Evolutionary conservation across 2,329 filamentous ascomycete genomes (phyloP), one percentile per base, ranked within the genome.

Genomic region (Colletotrichum phormii): DNA sequence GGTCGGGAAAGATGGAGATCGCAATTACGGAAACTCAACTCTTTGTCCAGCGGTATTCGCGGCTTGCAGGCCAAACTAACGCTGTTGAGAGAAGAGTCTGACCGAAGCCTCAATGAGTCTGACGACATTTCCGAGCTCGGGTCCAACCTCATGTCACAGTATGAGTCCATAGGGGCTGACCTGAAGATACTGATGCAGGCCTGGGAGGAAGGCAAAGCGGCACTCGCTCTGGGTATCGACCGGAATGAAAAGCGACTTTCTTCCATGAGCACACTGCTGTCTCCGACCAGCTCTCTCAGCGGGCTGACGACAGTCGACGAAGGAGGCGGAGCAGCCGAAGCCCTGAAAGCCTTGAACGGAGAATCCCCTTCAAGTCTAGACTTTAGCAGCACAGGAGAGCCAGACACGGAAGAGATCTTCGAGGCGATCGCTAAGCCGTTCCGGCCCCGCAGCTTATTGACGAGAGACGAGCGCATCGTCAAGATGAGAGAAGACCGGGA

Each of bases 61-160:
- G 94, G 94, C 12, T 87, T 99, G 61, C 96, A 98, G 82, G 97
- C 97, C 46, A 99, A 98, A 82, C 91, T 99, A 85, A 95, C 97
- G 73, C 87, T 99, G 8, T 85, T 98, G 67, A 91, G 95, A 62
- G 97, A 99, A 81, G 95, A 98, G 81, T 97, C 95, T 0, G 94
- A 94, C 79, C 90, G 90, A 73, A 91, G 91, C 55, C 83, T 98
- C 33, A 94, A 97, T 78, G 91, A 93, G 77, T 91, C 93, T 49
- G 87, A 88, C 71, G 90, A 92, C 76, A 90, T 94, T 22, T 90
- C 91, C 4, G 94, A 97, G 76, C 88, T 98, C 18, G 94, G 94
- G 0, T 89, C 92, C 0, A 92, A 91, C 74, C 87, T 98, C 51
- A 92, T 98, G 88, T 85, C 91, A 26, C 97, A 98, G 79, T 99